Evolutionary conservation across 2,329 filamentous ascomycete genomes (phyloP), one percentile per base, ranked within the genome.

Genomic region (Colletotrichum sp.): DNA sequence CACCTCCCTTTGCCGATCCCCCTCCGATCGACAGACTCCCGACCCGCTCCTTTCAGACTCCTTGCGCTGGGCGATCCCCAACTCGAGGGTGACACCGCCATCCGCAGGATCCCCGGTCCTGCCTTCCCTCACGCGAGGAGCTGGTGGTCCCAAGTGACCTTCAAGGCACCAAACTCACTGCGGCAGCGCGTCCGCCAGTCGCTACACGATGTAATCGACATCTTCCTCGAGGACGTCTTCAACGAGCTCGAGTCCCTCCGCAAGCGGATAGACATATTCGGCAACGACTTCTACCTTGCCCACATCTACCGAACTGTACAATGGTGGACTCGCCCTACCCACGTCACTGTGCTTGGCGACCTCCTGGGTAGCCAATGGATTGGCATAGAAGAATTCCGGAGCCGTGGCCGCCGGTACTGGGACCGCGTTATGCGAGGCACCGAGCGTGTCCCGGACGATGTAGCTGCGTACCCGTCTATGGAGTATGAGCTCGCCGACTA

Each of bases 281-380:
- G 97, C 5, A 99, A 99, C 84, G 97, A 99, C 85, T 95, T 92
- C 81, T 99, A 98, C 84, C 90, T 99, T 36, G 95, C 94, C 24
- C 97, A 99, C 83, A 96, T 98, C 74, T 98, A 97, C 84, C 91
- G 95, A 18, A 94, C 92, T 0, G 85, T 98, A 65, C 90, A 91
- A 78, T 98, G 96, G 95, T 97, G 94, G 93, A 91, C 94, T 1
- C 86, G 88, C 18, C 97, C 97, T 10, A 97, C 95, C 0, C 97
- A 99, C 83, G 92, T 97, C 24, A 92, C 94, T 0, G 96, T 98
- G 0, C 88, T 99, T 5, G 97, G 97, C 4, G 97, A 99, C 82
- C 87, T 99, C 74, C 87, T 99, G 12, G 97, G 97, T 12, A 98
- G 96, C 80, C 97, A 99, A 84, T 99, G 97, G 97, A 94, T 99